Conservation (phyloP, 441 rosid genomes). For the Dalechampia spathulata region DNA sequence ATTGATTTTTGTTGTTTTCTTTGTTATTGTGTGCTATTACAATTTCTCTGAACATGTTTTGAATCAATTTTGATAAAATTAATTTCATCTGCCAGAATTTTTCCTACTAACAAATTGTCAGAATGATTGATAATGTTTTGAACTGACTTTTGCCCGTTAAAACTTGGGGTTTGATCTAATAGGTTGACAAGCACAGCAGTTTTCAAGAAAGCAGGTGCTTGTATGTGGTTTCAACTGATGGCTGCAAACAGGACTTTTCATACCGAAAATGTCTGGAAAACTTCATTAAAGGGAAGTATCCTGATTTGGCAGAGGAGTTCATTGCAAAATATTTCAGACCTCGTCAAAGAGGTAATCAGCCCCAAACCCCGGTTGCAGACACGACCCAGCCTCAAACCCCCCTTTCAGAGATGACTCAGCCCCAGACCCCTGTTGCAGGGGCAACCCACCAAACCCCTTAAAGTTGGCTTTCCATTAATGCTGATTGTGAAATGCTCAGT, state of each 20-base stretch:
- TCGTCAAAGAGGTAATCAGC: slow-evolving; percentile 25
- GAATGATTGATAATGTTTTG: too few species aligned
- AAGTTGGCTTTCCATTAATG: too few species aligned
- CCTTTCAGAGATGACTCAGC: slow-evolving; percentile 11
- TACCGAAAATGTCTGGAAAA: slow-evolving; percentile 67
- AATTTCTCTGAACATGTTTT: neutral
- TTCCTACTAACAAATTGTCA: too few species aligned
- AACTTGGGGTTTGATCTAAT: slow-evolving; percentile 10
- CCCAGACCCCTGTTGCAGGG: neutral
- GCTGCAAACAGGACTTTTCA: slow-evolving; percentile 64
- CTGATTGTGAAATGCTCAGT: too few species aligned
- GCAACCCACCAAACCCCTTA: too few species aligned
- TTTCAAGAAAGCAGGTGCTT: slow-evolving; percentile 68
- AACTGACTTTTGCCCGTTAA: too few species aligned
- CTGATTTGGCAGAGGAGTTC: slow-evolving; percentile 57
- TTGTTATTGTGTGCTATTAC: neutral
- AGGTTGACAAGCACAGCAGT: slow-evolving; percentile 62
- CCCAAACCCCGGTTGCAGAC: slow-evolving; percentile 18
- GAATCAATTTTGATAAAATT: neutral
- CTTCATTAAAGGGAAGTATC: slow-evolving; percentile 50
- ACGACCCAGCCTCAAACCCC: slow-evolving; percentile 7
- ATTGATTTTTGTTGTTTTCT: neutral
- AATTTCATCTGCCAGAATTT: too few species aligned
- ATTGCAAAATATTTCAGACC: slow-evolving; percentile 50
- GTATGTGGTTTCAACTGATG: slow-evolving; percentile 61